Base-by-base conservation (phyloP, 768 basidiomycete species). In the Hortiboletus flavorubellus region DNA sequence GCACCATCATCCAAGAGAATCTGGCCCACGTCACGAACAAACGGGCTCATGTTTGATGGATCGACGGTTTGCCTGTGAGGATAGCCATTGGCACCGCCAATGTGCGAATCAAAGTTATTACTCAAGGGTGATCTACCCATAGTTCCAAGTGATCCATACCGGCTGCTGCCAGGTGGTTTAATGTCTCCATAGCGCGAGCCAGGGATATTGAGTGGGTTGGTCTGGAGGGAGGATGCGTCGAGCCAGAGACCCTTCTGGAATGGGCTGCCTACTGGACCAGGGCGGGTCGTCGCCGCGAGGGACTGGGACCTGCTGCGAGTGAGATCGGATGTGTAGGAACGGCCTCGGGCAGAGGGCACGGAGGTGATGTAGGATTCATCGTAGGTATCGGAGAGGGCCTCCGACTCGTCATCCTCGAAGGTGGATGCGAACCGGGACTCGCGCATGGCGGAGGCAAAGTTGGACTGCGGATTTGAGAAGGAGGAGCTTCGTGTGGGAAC, bases 1-100 rank as follows among this genome's bases (percentile, higher is more conserved):
- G 84, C 80, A 5, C 82, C 83, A 53, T 91, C 89, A 63, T 91
- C 88, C 46, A 86, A 70, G 35, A 91, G 70, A 53, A 92, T 89
- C 70, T 87, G 84, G 7, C 82, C 84, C 16, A 93, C 87, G 68
- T 93, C 89, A 23, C 91, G 76, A n/a, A 89, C 82, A 67, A 93
- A 93, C 0, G 91, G 91, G 59, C 83, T 85, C 81, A 90, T 88
- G 68, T 92, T 93, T 31, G 89, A 87, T 40, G 82, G 71, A 70
- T 91, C 80, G 23, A 70, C 70, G 33, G 76, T 65, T 55, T 76
- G 73, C 59, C 71, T 71, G 61, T 59, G 73, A 53, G 75, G 72
- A 70, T 74, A 73, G 63, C 76, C 80, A 70, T 80, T 82, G 64
- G 75, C 72, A 55, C 68, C 66, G 62, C 75, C 75, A 62, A 75